Percentiles rank a stretch among this genome's conserved stretches.
Evolutionary conservation across 106 monocot species (phyloP).

Genomic region (Agapanthus africanus): DNA sequence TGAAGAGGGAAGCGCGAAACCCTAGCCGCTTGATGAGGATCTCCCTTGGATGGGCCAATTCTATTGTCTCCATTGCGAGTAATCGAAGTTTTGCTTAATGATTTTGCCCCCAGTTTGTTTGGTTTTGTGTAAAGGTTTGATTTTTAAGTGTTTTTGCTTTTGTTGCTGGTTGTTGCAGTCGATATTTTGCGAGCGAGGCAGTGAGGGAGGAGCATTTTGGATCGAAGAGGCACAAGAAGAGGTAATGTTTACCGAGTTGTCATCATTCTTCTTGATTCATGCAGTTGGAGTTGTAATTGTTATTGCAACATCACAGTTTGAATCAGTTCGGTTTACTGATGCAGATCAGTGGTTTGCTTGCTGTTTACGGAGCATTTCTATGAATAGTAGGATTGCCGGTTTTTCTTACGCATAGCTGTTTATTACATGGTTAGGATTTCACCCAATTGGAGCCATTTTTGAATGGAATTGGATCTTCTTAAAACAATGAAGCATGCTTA

Average conservation of each 20-base stretch:
- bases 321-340: too few relatives aligned
- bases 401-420: too few relatives aligned
- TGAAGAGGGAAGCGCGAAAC: constrained; percentile 27
- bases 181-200: constrained; percentile 62
- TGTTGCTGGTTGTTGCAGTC: constrained; percentile 50
- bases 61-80: constrained; percentile 93
- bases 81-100: constrained; percentile 38
- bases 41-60: constrained; percentile 96
- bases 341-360: too few relatives aligned
- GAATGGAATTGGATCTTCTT: too few relatives aligned
- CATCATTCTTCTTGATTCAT: background rate
- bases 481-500: too few relatives aligned
- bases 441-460: too few relatives aligned
- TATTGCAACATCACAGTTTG: background rate
- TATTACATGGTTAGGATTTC: too few relatives aligned
- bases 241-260: constrained; percentile 20
- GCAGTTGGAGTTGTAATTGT: too few relatives aligned
- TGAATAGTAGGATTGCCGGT: too few relatives aligned
- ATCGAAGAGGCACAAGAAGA: constrained; percentile 83
- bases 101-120: background rate
- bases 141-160: constrained; percentile 1
- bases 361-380: too few relatives aligned
- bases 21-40: constrained; percentile 62
- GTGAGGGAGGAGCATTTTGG: constrained; percentile 65
- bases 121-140: background rate